These are phyloP conservation scores for Triticum urartu DNA, from an alignment of 176 grass and related monocot species.

Conservation along the genomic window DNA sequence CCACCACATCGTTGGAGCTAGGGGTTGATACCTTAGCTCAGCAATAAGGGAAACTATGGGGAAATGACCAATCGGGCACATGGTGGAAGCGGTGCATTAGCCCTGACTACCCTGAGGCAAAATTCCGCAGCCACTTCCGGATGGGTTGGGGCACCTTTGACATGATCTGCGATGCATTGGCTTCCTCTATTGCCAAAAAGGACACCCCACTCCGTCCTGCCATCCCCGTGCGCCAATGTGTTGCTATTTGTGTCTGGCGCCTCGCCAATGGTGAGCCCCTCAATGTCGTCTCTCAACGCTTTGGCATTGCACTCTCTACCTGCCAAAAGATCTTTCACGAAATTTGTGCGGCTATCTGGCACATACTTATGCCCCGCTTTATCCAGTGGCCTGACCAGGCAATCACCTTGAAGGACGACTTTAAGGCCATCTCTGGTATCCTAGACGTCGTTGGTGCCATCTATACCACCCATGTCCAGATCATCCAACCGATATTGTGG, in stretches of 20 bases:
- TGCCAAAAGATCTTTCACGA: slow-evolving; percentile 59
- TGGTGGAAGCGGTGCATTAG: slow-evolving; percentile 57
- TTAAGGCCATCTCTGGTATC: slow-evolving; percentile 39
- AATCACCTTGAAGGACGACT: slow-evolving; percentile 26
- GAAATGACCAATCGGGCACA: slow-evolving; percentile 42
- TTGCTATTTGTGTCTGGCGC: slow-evolving; percentile 58
- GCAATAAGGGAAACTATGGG: slow-evolving; percentile 33
- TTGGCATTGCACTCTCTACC: slow-evolving; percentile 57
- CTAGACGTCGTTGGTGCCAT: slow-evolving; percentile 41
- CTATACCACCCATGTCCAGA: slow-evolving; percentile 61
- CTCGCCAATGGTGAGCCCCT: slow-evolving; percentile 60
- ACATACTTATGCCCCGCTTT: slow-evolving; percentile 46
- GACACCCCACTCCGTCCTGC: slow-evolving; percentile 53
- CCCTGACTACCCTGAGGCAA: slow-evolving; percentile 40
- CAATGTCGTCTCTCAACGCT: slow-evolving; percentile 55
- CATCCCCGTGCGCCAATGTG: slow-evolving; percentile 51
- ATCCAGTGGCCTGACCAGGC: slow-evolving; percentile 45
- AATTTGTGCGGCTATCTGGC: slow-evolving; percentile 44
- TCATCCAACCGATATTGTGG: slow-evolving; percentile 47
- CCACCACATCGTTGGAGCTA: neutral
- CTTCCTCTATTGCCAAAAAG: slow-evolving; percentile 50
- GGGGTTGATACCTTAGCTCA: neutral
- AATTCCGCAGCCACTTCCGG: slow-evolving; percentile 51
- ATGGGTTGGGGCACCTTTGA: slow-evolving; percentile 57
- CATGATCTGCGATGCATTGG: slow-evolving; percentile 53